A percentile compares a stretch with the other conserved stretches of the same genome.
Conservation (phyloP, 1,284 basidiomycete genomes). For the Nidula niveotomentosa region DNA sequence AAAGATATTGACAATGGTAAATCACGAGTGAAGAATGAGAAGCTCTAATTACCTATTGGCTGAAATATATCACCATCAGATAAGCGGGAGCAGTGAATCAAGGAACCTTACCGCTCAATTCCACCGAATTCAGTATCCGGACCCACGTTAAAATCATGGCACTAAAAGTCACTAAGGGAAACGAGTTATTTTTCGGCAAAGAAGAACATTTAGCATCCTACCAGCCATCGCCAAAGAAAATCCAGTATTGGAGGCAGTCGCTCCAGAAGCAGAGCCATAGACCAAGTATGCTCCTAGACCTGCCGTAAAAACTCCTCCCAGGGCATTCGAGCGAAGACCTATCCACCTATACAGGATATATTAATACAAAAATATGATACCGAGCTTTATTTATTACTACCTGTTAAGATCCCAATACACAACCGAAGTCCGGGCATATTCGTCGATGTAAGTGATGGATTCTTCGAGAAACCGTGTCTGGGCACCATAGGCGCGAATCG, state of each 20-base stretch:
- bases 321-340: background rate
- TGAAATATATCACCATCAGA: background rate
- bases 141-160: slow-evolving; percentile 21
- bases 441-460: background rate
- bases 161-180: slow-evolving; percentile 34
- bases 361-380: background rate
- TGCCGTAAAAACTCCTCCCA: background rate
- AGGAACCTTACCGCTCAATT: background rate
- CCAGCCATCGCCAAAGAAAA: slow-evolving; percentile 57
- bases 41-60: too few species aligned
- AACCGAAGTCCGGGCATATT: background rate
- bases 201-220: slow-evolving; percentile 45
- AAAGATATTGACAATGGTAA: background rate
- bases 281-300: background rate
- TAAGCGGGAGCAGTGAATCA: background rate
- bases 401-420: background rate
- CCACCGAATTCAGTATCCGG: background rate
- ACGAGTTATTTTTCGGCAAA: slow-evolving; percentile 39
- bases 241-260: slow-evolving; percentile 47
- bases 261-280: slow-evolving; percentile 35
- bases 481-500: slow-evolving; percentile 55
- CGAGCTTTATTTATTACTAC: background rate
- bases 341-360: background rate
- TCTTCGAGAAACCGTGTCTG: slow-evolving; percentile 20
- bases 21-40: too few species aligned